Conservation (phyloP, 805 yeast species). For the Candida taoyuanica region DNA sequence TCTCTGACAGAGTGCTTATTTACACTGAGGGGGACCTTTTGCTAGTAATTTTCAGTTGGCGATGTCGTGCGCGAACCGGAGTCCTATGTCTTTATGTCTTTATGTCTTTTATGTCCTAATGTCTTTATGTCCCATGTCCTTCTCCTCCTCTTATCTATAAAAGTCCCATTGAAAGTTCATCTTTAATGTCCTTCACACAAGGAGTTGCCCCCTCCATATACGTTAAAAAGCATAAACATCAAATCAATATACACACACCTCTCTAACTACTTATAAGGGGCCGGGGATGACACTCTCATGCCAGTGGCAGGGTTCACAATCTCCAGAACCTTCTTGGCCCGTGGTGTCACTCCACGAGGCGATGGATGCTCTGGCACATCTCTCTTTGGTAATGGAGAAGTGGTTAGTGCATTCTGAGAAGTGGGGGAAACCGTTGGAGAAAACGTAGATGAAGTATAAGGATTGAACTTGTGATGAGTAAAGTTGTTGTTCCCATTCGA, state of each 20-base stretch:
- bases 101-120: too few relatives aligned
- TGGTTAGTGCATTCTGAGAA: constrained; percentile 22
- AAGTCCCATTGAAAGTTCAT: background rate
- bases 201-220: too few relatives aligned
- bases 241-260: background rate
- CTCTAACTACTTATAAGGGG: constrained; percentile 24
- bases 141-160: too few relatives aligned
- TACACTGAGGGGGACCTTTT: too few relatives aligned
- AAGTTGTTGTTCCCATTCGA: constrained; percentile 8
- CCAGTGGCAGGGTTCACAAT: constrained; percentile 61
- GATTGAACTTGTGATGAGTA: constrained; percentile 51
- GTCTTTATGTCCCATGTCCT: too few relatives aligned
- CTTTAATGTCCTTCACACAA: too few relatives aligned
- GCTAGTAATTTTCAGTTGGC: too few relatives aligned
- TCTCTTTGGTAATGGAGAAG: constrained; percentile 23
- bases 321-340: constrained; percentile 55
- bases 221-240: background rate
- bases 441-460: constrained; percentile 60
- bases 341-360: constrained; percentile 48
- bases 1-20: too few relatives aligned
- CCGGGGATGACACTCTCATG: constrained; percentile 50
- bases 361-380: constrained; percentile 14
- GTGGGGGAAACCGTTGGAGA: constrained; percentile 46
- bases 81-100: too few relatives aligned
- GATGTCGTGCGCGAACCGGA: too few relatives aligned